phyloP scores from a whole-genome alignment of 139 green algal genomes.

The Pycnococcus provasolii region DNA sequence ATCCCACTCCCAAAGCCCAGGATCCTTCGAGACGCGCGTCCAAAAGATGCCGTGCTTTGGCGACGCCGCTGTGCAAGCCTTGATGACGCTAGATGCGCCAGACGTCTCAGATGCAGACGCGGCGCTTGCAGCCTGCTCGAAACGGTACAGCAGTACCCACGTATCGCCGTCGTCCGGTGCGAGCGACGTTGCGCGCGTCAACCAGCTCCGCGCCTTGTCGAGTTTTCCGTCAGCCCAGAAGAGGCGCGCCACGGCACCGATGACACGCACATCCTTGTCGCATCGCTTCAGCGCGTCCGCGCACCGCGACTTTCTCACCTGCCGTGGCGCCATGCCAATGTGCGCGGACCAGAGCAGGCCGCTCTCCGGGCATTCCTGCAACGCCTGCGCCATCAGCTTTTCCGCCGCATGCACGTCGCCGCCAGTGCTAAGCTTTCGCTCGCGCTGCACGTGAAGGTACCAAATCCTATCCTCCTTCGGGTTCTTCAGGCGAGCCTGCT shows the following conservation, averaged over 20 bases:
- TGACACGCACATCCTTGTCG: constrained; percentile 72
- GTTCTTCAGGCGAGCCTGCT: constrained; percentile 71
- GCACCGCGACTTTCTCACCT: constrained; percentile 59
- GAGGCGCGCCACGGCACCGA: constrained; percentile 68
- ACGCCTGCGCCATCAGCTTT: constrained; percentile 71
- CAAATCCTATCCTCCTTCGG: constrained; percentile 70
- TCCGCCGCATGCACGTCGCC: constrained; percentile 57
- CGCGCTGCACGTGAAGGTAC: constrained; percentile 76
- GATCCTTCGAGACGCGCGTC: constrained; percentile 61
- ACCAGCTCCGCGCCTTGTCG: constrained; percentile 81
- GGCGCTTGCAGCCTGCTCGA: constrained; percentile 25
- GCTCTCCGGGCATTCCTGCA: constrained; percentile 80
- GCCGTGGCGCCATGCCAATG: constrained; percentile 70
- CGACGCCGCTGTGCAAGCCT: constrained; percentile 41
- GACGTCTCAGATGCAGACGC: constrained; percentile 11
- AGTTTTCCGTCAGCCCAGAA: constrained; percentile 88
- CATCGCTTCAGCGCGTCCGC: constrained; percentile 89
- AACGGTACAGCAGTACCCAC: constrained; percentile 71
- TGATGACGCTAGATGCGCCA: constrained; percentile 10
- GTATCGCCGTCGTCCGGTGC: constrained; percentile 78
- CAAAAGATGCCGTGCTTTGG: constrained; percentile 85
- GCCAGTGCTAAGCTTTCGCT: constrained; percentile 41
- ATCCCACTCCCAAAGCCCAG: too few species aligned
- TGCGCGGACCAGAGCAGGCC: constrained; percentile 78
- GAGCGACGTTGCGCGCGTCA: constrained; percentile 69